Evolutionary conservation across 257 asterid genomes (phyloP).

Genomic region (Petunia secreta): DNA sequence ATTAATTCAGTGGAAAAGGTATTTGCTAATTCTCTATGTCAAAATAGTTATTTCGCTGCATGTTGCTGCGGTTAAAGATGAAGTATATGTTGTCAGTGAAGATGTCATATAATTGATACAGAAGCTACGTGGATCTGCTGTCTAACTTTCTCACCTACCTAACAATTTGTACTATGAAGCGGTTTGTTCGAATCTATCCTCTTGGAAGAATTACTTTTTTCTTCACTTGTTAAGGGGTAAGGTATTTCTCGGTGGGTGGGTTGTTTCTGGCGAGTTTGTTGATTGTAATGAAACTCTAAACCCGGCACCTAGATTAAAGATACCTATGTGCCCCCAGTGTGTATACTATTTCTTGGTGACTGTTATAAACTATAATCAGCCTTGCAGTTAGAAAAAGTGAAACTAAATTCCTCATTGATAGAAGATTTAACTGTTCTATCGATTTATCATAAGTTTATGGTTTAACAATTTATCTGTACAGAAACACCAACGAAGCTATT

Average conservation of each 20-base stretch:
- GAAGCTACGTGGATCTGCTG: neutral
- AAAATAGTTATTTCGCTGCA: neutral
- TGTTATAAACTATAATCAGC: neutral
- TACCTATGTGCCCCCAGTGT: neutral
- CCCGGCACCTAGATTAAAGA: neutral
- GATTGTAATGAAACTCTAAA: neutral
- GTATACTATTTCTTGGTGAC: neutral
- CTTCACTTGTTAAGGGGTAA: neutral
- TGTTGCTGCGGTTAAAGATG: neutral
- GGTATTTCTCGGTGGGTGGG: neutral
- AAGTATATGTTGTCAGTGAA: neutral
- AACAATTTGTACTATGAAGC: neutral
- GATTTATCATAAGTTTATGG: neutral
- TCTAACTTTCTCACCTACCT: neutral
- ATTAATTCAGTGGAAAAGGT: neutral
- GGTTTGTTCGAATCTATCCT: neutral
- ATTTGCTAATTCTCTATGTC: neutral
- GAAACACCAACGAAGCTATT: neutral
- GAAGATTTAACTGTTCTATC: neutral
- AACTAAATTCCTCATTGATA: slow-evolving; percentile 11
- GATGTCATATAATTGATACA: neutral
- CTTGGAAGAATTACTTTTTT: neutral
- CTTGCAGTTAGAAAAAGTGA: neutral
- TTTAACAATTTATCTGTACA: neutral
- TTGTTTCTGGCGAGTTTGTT: neutral